Evolutionary conservation across 441 rosid species (phyloP).

Genomic region (Pelargonium australe): DNA sequence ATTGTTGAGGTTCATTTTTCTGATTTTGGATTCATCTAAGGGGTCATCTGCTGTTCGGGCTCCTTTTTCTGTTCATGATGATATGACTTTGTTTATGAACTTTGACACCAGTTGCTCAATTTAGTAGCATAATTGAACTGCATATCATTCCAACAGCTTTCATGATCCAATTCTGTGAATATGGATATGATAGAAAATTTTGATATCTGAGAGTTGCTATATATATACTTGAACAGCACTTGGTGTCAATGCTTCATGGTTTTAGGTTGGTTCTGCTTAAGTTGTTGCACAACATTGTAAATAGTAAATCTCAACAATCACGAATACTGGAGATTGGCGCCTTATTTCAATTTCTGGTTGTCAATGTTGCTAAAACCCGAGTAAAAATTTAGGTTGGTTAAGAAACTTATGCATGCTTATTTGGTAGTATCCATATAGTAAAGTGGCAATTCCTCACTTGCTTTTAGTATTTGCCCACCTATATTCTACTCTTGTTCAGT

Average conservation of each 20-base stretch:
- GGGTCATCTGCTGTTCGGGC: not conserved
- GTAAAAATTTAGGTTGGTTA: not conserved
- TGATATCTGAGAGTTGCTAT: not conserved
- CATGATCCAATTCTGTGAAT: not conserved
- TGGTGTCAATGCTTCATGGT: no score
- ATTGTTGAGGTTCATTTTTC: no score
- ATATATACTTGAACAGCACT: no score
- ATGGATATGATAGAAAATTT: not conserved
- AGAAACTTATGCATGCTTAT: not conserved
- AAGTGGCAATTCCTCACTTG: not conserved
- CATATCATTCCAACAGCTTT: not conserved
- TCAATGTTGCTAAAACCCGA: not conserved
- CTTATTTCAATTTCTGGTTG: not conserved
- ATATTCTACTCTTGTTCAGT: not conserved
- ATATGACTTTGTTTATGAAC: not conserved
- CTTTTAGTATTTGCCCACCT: not conserved
- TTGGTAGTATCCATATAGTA: not conserved
- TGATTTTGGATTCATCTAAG: not conserved
- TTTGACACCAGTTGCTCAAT: not conserved
- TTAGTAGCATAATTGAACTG: not conserved
- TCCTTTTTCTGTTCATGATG: not conserved
- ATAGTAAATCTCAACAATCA: not conserved
- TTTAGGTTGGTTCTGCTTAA: no score
- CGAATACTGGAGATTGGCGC: not conserved
- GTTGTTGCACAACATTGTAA: no score